Percentiles rank a stretch among this genome's conserved stretches.
phyloP scores from a whole-genome alignment of 371 early-diverging fungal genomes.

The Mucor plumbeus region DNA sequence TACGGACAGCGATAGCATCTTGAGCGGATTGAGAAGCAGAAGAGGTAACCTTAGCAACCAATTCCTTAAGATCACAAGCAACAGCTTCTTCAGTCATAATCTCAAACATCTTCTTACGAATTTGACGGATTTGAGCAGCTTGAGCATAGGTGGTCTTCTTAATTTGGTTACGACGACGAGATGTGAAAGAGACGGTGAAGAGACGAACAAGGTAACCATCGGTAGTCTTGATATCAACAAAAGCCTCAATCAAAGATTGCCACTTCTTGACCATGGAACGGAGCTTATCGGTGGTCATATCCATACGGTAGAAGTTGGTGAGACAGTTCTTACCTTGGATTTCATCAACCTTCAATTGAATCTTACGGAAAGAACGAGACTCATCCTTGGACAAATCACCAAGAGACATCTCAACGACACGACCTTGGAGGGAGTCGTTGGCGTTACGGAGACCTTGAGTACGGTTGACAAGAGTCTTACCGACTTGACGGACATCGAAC shows the following conservation, averaged over 20 bases:
- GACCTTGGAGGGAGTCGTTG: constrained; percentile 92
- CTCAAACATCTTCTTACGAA: constrained; percentile 99
- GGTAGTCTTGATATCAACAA: constrained; percentile 98
- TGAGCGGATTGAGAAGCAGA: constrained; percentile 53
- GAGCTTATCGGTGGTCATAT: constrained; percentile 99
- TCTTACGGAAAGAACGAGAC: constrained; percentile 94
- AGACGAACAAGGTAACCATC: constrained; percentile 84
- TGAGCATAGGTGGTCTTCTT: constrained; percentile 78
- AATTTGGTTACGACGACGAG: no score
- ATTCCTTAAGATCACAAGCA: constrained; percentile 93
- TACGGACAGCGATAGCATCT: constrained; percentile 92
- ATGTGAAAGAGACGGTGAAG: no score
- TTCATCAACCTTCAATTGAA: constrained; percentile 97
- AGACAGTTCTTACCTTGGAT: constrained; percentile 97
- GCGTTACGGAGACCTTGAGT: constrained; percentile 96
- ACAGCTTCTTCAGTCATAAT: constrained; percentile 93
- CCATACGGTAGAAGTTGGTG: constrained; percentile 99
- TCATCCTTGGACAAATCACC: constrained; percentile 97
- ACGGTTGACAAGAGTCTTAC: constrained; percentile 99
- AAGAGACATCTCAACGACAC: constrained; percentile 96
- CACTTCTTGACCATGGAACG: constrained; percentile 99
- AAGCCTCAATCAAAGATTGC: constrained; percentile 98
- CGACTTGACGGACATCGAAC: constrained; percentile 91
- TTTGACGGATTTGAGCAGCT: constrained; percentile 95
- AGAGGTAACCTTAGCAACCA: constrained; percentile 94